Base-by-base conservation (phyloP, 352 stramenopile genomes). In the Pythium sp. region DNA sequence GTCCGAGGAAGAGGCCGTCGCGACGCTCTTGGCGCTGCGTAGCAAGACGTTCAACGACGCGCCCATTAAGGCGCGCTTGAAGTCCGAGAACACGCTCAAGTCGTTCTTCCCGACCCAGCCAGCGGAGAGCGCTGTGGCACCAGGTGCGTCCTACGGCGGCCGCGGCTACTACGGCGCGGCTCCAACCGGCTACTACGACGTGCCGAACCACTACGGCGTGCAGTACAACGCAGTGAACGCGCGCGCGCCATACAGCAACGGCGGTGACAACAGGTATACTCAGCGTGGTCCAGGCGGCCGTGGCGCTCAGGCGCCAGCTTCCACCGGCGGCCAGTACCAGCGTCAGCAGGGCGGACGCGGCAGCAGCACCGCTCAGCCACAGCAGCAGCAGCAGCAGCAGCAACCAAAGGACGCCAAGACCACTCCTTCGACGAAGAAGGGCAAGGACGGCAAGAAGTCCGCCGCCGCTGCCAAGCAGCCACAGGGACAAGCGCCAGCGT, bases 71-170 rank as follows among this genome's bases (percentile, higher is more conserved):
- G 92, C 90, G 20, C 87, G 92, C 49, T 77, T 98, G 46, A 98
- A 98, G 82, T 96, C 90, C 41, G 92, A 98, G 78, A 97, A 96
- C 74, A 69, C 97, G 70, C 84, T 98, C 66, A 90, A 94, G 71
- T 95, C 92, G 20, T 97, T 97, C 71, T 97, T 88, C 76, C 91
- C 92, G 54, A 82, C 87, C 28, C 86, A 94, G 72, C 65, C 72
- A 1, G 70, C 72, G n/a, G 81, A 90, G 64, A 84, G 79, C 38
- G 76, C 76, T 24, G 78, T 82, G 30, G 73, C 74, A n/a, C 53
- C 67, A 5, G 49, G 68, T 59, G 80, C n/a, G 61, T 74, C 55
- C 55, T 89, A 90, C 71, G 77, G 81, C 46, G 79, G 79, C 34
- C 80, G 81, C 62, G 81, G 84, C 57, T 93, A 93, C 79, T 92